A percentile compares a stretch with the other conserved stretches of the same genome.
Evolutionary conservation across 257 asterid species (phyloP).

Genomic region (Jaltomata sinuosa): DNA sequence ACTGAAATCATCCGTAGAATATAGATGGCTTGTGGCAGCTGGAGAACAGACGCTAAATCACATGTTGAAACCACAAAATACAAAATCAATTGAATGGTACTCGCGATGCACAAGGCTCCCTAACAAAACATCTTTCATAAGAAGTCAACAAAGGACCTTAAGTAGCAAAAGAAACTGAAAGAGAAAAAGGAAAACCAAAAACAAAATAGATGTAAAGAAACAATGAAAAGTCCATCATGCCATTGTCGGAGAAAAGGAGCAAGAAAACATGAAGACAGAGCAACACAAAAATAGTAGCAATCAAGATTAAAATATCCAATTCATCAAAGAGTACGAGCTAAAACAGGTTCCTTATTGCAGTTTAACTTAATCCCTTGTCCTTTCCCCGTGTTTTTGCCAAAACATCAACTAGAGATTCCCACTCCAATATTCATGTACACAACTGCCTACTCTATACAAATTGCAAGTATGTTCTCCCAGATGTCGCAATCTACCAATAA

Average conservation of each 20-base stretch:
- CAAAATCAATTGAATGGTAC: background rate
- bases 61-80: background rate
- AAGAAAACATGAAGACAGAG: background rate
- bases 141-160: background rate
- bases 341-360: background rate
- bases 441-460: constrained; percentile 33
- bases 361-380: background rate
- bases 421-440: constrained; percentile 21
- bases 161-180: background rate
- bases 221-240: background rate
- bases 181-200: background rate
- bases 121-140: background rate
- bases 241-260: background rate
- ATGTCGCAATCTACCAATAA: constrained; percentile 19
- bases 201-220: background rate
- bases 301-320: background rate
- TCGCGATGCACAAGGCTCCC: background rate
- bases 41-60: background rate
- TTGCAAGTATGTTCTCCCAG: constrained; percentile 9
- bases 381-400: background rate
- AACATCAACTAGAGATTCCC: constrained; percentile 13
- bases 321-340: background rate
- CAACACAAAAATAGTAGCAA: background rate
- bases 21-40: background rate
- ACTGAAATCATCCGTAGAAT: background rate